Conservation (phyloP, 768 basidiomycete species). For the Glaciozyma martinii region DNA sequence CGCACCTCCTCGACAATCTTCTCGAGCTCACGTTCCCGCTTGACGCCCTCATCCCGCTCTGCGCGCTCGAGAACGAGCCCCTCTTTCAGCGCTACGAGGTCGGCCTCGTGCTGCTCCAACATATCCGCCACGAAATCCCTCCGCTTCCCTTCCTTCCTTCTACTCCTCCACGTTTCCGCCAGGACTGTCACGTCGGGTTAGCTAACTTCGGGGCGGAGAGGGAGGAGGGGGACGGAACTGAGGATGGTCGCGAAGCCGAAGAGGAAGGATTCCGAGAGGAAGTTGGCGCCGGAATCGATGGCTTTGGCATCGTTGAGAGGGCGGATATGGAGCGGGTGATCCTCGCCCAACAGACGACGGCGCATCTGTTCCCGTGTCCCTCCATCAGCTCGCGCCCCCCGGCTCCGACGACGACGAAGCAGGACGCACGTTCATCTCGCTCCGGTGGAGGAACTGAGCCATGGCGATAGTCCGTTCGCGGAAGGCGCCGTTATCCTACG, state of each 20-base stretch:
- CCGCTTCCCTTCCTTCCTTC: conserved; percentile 9
- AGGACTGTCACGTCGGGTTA: conserved; percentile 12
- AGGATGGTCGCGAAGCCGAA: conserved; percentile 2
- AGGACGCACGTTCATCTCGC: conserved; percentile 25
- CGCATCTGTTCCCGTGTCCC: conserved; percentile 8
- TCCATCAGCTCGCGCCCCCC: not conserved
- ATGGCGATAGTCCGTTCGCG: not conserved
- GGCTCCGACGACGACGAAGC: too few species aligned
- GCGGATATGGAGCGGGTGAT: conserved; percentile 21
- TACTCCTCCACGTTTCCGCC: conserved; percentile 22
- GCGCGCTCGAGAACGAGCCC: not conserved
- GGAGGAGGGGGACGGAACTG: conserved; percentile 3
- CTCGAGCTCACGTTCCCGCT: conserved; percentile 13
- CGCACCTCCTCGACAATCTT: conserved; percentile 27
- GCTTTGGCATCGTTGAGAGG: conserved; percentile 26
- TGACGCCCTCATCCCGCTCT: not conserved
- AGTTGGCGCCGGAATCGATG: conserved; percentile 29
- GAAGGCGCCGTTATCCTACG: not conserved
- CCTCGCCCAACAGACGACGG: conserved; percentile 20
- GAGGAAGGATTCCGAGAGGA: conserved; percentile 16
- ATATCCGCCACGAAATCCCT: conserved; percentile 17
- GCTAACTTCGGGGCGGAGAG: not conserved
- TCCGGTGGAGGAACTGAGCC: conserved; percentile 18
- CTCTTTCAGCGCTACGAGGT: conserved; percentile 5
- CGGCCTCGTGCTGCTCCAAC: conserved; percentile 7